These are phyloP conservation scores for Simplicillium sp. DNA, from an alignment of 2,329 filamentous ascomycete genomes.

Conservation along the genomic window DNA sequence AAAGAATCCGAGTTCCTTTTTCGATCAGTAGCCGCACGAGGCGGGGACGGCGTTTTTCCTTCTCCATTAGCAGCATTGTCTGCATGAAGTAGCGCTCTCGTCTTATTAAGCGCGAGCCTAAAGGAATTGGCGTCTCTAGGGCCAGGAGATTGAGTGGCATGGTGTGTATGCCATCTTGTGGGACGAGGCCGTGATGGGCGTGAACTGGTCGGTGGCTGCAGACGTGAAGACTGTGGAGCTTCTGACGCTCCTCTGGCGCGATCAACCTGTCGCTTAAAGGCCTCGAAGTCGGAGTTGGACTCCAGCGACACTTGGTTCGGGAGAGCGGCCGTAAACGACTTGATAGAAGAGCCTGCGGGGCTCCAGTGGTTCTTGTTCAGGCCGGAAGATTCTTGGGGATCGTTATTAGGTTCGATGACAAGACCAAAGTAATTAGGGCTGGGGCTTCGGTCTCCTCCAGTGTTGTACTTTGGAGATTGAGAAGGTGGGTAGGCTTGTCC, in stretches of 20 bases:
- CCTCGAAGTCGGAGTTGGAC: conserved; percentile 73
- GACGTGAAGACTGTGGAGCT: conserved; percentile 38
- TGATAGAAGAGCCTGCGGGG: conserved; percentile 59
- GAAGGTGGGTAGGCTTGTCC: conserved; percentile 45
- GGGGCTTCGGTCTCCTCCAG: conserved; percentile 33
- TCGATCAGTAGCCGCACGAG: conserved; percentile 42
- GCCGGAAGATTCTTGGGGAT: conserved; percentile 53
- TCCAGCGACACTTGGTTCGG: conserved; percentile 64
- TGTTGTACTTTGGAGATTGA: conserved; percentile 29
- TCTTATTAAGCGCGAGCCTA: not conserved
- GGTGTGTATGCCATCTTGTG: conserved; percentile 38
- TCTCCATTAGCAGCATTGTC: not conserved
- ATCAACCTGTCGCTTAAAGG: conserved; percentile 66
- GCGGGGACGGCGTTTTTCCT: not conserved
- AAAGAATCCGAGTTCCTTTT: conserved; percentile 43
- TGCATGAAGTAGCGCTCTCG: not conserved
- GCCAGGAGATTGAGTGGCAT: not conserved
- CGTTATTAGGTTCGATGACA: conserved; percentile 49
- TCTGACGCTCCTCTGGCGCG: conserved; percentile 39
- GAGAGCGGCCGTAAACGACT: conserved; percentile 57
- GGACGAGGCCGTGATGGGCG: conserved; percentile 29
- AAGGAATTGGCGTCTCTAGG: not conserved
- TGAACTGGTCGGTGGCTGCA: conserved; percentile 19
- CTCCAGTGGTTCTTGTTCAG: conserved; percentile 67
- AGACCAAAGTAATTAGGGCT: conserved; percentile 88